Base-by-base conservation (phyloP, 805 yeast species). In the Teunomyces lycoperdinae region DNA sequence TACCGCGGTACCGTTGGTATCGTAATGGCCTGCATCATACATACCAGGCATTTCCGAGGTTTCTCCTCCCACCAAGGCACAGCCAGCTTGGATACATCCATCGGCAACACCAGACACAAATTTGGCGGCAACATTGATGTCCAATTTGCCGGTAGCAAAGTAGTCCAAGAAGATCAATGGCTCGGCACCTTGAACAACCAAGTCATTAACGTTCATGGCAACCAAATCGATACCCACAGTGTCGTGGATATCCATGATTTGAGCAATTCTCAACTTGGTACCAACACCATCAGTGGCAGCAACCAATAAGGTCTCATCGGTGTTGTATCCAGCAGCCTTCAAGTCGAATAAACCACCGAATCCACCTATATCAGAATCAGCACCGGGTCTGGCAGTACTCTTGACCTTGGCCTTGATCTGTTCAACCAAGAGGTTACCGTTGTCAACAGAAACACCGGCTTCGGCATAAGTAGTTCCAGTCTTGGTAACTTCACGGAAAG, bases 221-320 rank as follows among this genome's bases (percentile, higher is more conserved):
- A 94, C 99, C 54, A 94, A 79, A 70, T 94, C 99, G 58, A 94
- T 89, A 64, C 99, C 99, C 39, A 94, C 99, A n/a, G 99, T 92
- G 65, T 89, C 83, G 64, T 95, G 98, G 49, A 87, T 87, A 58
- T 85, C 76, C 71, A 91, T 77, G 55, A 81, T 82, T 73, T 94
- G 98, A 1, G 98, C 99, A 64, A 95, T 83, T 77, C 90, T 84
- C 56, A 94, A 81, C 72, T 94, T 94, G 51, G 99, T 92, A 56
- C 99, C 99, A 49, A 94, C 98, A 71, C 99, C 99, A 71, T 94
- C 99, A 42, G 99, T 94, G 50, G 99, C 98, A 50, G 94, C 97
- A 36, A 94, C 98, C 50, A 94, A 74, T 48, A 94, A 70, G n/a
- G 89, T 83, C 48, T 86, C 84, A 54, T 79, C 81, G 16, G 89